Base-by-base conservation (phyloP, 768 basidiomycete genomes). In the Auricularia sp. region DNA sequence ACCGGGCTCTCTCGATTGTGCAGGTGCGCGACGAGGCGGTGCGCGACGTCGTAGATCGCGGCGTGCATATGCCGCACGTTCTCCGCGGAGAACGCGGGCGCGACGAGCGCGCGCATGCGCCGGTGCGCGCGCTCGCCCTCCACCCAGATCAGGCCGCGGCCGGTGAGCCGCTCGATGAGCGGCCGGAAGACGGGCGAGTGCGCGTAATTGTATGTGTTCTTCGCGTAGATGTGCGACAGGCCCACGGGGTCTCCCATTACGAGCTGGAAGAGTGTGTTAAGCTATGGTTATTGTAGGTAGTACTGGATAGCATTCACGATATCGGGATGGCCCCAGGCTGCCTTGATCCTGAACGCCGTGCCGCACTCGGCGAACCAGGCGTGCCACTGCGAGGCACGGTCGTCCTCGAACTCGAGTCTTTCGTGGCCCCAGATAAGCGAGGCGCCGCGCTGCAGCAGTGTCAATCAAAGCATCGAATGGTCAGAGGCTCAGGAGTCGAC, bases 281-380 rank as follows among this genome's bases (percentile, higher is more conserved):
- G 16, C 34, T 43, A 34, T n/a, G n/a, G 16, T 60, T 34, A 65
- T 21, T 35, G 16, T 12, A 44, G 61, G 33, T 8, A 3, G 3
- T n/a, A 21, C 7, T 6, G 33, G 44, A 36, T 36, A 61, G 29
- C 8, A 70, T 74, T 33, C 56, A 76, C 77, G 66, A 78, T 76
- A 67, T 77, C 77, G 8, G 70, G 69, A 64, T 77, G 77, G 62
- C 75, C 75, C 59, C 77, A 68, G 8, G 77, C 77, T 36, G 70
- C 76, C 65, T 76, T 77, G 68, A 78, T 72, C 61, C 69, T 72
- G 72, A 73, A 78, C 61, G 77, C 65, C 33, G 74, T 69, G 1
- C 77, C 77, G 61, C 74, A 72, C 11, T 66, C 63, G 18, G 68
- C 64, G 35, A 74, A 69, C 77, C 77, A 78, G 36, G 70, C 66